A percentile compares a stretch with the other conserved stretches of the same genome.
These are phyloP conservation scores for Ustilago cynodontis DNA, from an alignment of 1,284 basidiomycete species.

Conservation along the genomic window DNA sequence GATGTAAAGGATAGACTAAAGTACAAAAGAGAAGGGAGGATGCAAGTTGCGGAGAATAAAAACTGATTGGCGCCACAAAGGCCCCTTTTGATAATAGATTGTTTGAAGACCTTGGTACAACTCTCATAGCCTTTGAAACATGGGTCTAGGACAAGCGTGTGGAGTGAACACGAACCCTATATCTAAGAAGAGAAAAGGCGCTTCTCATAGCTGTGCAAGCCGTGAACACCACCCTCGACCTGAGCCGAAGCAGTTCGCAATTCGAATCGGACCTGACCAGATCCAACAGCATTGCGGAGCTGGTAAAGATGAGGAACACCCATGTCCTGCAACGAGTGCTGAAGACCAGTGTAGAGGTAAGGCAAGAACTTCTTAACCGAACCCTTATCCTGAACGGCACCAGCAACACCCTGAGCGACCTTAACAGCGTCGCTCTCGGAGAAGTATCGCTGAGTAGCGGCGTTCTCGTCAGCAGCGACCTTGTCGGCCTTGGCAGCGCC, in stretches of 20 bases:
- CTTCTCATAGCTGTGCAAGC: constrained; percentile 76
- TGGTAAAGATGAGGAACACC: constrained; percentile 80
- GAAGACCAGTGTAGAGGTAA: constrained; percentile 90
- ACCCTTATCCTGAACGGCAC: constrained; percentile 97
- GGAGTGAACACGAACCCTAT: not conserved
- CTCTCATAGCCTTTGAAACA: not conserved
- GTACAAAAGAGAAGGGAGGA: constrained; percentile 14
- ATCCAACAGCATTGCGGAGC: constrained; percentile 77
- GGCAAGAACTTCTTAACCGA: constrained; percentile 87
- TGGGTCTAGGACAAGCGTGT: not conserved
- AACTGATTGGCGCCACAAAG: not conserved
- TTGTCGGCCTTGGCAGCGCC: constrained; percentile 73
- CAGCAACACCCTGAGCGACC: constrained; percentile 92
- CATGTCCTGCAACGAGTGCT: constrained; percentile 95
- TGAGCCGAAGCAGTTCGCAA: constrained; percentile 94
- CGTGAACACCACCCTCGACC: constrained; percentile 95
- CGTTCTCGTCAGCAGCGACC: constrained; percentile 77
- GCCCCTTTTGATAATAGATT: not conserved
- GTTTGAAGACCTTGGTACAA: not conserved
- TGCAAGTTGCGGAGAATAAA: constrained; percentile 11
- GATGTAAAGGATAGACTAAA: constrained; percentile 9
- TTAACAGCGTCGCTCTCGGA: constrained; percentile 94
- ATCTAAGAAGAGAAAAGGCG: constrained; percentile 72
- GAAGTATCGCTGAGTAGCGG: constrained; percentile 96
- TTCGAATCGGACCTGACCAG: constrained; percentile 87